Percentiles rank a stretch among this genome's conserved stretches.
Evolutionary conservation across 2,329 filamentous ascomycete genomes (phyloP).

Genomic region (Arthrinium phaeospermum): DNA sequence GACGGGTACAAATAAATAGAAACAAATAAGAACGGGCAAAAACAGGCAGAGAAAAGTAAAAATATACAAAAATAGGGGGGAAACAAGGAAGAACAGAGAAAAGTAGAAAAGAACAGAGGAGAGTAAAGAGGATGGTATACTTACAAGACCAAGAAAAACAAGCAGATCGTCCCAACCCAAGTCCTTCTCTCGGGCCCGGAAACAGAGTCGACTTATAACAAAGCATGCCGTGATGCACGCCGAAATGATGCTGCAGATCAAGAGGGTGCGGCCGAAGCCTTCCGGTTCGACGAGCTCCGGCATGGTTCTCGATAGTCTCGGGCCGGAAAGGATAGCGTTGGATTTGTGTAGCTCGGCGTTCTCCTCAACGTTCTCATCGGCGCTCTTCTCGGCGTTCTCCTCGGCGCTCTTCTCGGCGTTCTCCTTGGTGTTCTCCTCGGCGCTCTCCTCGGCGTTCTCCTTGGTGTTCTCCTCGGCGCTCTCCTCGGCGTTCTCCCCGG

Average conservation of each 20-base stretch:
- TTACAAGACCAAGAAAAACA: not conserved
- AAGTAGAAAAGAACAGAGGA: too few relatives aligned
- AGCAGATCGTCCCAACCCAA: not conserved
- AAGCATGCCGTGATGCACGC: not conserved
- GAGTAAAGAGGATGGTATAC: not conserved
- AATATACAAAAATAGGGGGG: too few relatives aligned
- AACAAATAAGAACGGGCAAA: too few relatives aligned
- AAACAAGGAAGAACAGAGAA: too few relatives aligned
- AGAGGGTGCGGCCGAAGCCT: not conserved
- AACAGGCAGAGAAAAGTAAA: too few relatives aligned
- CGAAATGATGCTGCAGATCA: not conserved
- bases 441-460: not conserved
- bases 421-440: too few relatives aligned
- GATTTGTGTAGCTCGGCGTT: not conserved
- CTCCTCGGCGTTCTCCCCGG: too few relatives aligned
- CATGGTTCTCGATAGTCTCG: not conserved
- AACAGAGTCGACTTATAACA: not conserved
- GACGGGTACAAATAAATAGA: not conserved
- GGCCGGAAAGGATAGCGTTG: not conserved
- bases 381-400: too few relatives aligned
- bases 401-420: too few relatives aligned
- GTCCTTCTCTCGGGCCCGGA: not conserved
- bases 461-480: too few relatives aligned
- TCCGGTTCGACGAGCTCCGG: not conserved
- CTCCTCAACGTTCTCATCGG: not conserved